These are phyloP conservation scores for Neurospora sp. DNA, from an alignment of 495 filamentous ascomycete species.

Conservation along the genomic window DNA sequence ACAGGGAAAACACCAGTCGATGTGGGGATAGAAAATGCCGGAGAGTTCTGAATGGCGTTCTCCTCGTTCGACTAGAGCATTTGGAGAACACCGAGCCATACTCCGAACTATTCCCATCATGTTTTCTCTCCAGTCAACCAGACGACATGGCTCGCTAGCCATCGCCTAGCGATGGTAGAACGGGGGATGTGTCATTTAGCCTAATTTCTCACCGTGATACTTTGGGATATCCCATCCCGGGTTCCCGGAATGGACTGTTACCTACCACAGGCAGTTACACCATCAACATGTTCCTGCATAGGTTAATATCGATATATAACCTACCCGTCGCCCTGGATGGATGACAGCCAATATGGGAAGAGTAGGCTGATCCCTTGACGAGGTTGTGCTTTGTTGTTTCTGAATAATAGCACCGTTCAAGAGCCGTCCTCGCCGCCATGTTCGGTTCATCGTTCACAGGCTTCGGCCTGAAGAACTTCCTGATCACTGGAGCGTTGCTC, in stretches of 20 bases:
- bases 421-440: not conserved
- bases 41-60: not conserved
- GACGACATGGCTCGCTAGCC: not conserved
- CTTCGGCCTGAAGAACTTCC: conserved; percentile 7
- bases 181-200: conserved; percentile 10
- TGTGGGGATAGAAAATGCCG: not conserved
- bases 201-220: conserved; percentile 2
- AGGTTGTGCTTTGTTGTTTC: not conserved
- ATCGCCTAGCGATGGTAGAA: not conserved
- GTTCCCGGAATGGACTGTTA: conserved; percentile 1
- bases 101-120: not conserved
- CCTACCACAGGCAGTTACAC: not conserved
- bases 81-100: conserved; percentile 6
- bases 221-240: conserved; percentile 7
- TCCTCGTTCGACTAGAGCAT: conserved; percentile 7
- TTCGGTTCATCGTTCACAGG: not conserved
- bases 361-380: not conserved
- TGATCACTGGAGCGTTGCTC: conserved; percentile 9
- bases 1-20: not conserved
- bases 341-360: not conserved
- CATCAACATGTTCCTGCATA: conserved; percentile 12
- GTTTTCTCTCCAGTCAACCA: not conserved
- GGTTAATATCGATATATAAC: conserved; percentile 1
- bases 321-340: not conserved
- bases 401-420: not conserved